A percentile compares a stretch with the other conserved stretches of the same genome.
Conservation (phyloP, 176 grass and related monocot species). For the Zea mays region Zm-B73-REFERENCE-NAM-5.0 NC_050098.1:10673501-10674000, state of each 20-base stretch:
- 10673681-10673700: conserved; percentile 43
- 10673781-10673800: conserved; percentile 64
- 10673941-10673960: conserved; percentile 7
- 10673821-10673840: conserved; percentile 40
- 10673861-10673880: conserved; percentile 67
- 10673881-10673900: conserved; percentile 42
- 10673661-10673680: conserved; percentile 79
- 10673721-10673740: conserved; percentile 51
- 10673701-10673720: conserved; percentile 62
- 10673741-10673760: conserved; percentile 41
- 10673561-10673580: conserved; percentile 59
- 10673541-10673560: conserved; percentile 54
- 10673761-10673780: conserved; percentile 35
- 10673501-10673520: conserved; percentile 36
- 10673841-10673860: conserved; percentile 51
- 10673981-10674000: conserved; percentile 48
- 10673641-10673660: conserved; percentile 44
- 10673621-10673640: conserved; percentile 65
- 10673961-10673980: conserved; percentile 49
- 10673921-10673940: conserved; percentile 11
- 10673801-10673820: conserved; percentile 50
- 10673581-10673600: conserved; percentile 60
- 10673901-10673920: conserved; percentile 25
- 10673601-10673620: conserved; percentile 67
- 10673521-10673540: conserved; percentile 59